Evolutionary conservation across 495 filamentous ascomycete species (phyloP).

Genomic region (Hypoxylon fuscum): DNA sequence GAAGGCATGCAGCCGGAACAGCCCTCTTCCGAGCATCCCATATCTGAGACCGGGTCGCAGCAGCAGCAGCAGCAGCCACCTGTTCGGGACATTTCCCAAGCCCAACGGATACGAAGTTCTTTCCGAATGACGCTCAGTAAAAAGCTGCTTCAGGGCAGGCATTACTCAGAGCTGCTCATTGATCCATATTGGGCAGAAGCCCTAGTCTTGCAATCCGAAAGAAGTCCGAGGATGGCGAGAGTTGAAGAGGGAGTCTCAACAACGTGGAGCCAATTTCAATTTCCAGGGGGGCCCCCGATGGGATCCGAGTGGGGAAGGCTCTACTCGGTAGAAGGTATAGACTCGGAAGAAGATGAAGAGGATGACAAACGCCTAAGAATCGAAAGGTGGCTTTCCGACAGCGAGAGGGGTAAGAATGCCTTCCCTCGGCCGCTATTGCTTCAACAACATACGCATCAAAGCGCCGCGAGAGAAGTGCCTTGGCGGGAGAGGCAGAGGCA

Average conservation of each 20-base stretch:
- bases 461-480: conserved; percentile 5
- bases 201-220: conserved; percentile 17
- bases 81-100: neutral
- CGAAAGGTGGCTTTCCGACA: conserved; percentile 29
- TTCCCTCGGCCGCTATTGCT: conserved; percentile 9
- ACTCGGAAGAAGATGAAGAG: neutral
- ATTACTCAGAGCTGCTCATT: conserved; percentile 19
- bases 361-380: conserved; percentile 1
- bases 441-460: too few relatives aligned
- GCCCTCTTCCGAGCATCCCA: neutral
- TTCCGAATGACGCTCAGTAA: conserved; percentile 16
- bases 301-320: too few relatives aligned
- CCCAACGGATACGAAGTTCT: neutral
- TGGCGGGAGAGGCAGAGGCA: conserved; percentile 26
- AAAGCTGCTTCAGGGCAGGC: conserved; percentile 20
- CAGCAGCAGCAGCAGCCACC: neutral
- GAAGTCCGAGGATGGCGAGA: neutral
- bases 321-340: too few relatives aligned
- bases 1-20: neutral
- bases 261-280: too few relatives aligned
- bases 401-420: conserved; percentile 20
- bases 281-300: too few relatives aligned
- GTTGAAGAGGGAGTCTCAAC: too few relatives aligned
- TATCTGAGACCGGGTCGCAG: neutral
- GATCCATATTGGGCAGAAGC: conserved; percentile 20